phyloP scores from a whole-genome alignment of 225 moss, liverwort and hornwort species.

The Anthoceros angustus region DNA sequence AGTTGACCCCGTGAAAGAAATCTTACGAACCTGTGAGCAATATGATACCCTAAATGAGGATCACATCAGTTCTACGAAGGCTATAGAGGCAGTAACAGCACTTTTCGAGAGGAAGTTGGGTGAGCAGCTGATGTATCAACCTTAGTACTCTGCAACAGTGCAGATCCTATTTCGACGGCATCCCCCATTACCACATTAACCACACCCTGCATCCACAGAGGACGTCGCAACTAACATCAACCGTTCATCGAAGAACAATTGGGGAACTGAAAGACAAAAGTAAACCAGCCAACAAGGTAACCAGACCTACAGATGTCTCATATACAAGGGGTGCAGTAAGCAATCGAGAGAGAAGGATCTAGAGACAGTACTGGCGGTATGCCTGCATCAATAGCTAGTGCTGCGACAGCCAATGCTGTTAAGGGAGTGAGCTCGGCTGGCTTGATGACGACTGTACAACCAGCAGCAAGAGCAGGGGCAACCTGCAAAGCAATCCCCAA shows the following conservation, averaged over 20 bases:
- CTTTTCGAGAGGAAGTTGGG: too few species aligned
- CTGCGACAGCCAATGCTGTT: constrained; percentile 76
- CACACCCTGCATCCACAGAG: constrained; percentile 48
- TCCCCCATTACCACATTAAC: constrained; percentile 88
- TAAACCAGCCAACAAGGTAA: background rate
- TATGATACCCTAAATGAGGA: background rate
- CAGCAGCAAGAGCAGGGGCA: constrained; percentile 95
- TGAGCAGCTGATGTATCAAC: constrained; percentile 11
- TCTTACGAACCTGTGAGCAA: constrained; percentile 57
- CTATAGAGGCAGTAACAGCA: too few species aligned
- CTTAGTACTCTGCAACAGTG: constrained; percentile 75
- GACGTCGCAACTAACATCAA: background rate
- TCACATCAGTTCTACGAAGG: too few species aligned
- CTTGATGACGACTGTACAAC: constrained; percentile 86
- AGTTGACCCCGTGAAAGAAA: constrained; percentile 96
- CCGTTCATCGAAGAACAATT: background rate
- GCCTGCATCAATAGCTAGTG: constrained; percentile 86
- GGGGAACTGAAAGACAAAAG: background rate
- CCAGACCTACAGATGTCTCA: too few species aligned
- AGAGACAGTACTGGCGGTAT: constrained; percentile 60
- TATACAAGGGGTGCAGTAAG: too few species aligned
- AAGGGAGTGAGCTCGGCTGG: constrained; percentile 90
- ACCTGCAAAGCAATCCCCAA: constrained; percentile 31
- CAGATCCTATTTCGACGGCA: constrained; percentile 66
- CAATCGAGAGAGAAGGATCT: background rate